Evolutionary conservation across 2,329 filamentous ascomycete genomes (phyloP), one percentile per base, ranked within the genome.

Genomic region (Apiospora koreana): DNA sequence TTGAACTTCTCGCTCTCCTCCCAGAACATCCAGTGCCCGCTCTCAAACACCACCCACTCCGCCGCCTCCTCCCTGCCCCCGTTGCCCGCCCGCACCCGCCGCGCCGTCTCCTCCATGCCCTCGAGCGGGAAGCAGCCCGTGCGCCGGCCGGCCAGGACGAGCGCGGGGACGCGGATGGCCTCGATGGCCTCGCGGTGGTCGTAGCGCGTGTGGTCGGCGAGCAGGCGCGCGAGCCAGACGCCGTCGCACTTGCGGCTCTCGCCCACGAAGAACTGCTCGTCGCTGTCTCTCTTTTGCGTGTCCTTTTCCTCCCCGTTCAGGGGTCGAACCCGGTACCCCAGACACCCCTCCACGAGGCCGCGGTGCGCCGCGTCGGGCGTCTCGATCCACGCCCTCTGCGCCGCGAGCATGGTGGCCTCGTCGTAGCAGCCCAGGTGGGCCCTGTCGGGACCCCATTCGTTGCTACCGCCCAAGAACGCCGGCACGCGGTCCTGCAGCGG

Each of bases 381-480:
- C 1, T 86, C 82, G 81, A 83, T 86, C 68, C 85, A 87, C 62
- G 84, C 81, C 0, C 86, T 83, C 85, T 89, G 87, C 73, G 70
- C 81, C 0, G 70, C 77, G 7, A 74, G 73, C 81, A 79, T 77
- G n/a, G 76, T 81, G 25, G 69, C 69, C 75, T 83, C 81, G 66
- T 83, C 79, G 68, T 78, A 83, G 73, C 81, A 83, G 7, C 79
- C 80, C 4, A 70, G 72, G 71, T 83, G 80, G 38, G 80, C 76
- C 23, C 68, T 72, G 50, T 71, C 71, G 45, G 69, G 74, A 69
- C 79, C 80, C 81, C 81, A 83, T 10, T 68, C 71, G 67, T 73
- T 77, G 66, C 79, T 12, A 9, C 5, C 77, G 1, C 62, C 18
- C 12, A 43, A 6, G 23, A 43, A 45, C 18, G 3, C 66, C 23